Percentiles rank a stretch among this genome's conserved stretches.
These are phyloP conservation scores for Earliella scabrosa DNA, from an alignment of 1,284 basidiomycete genomes.

Conservation along the genomic window DNA sequence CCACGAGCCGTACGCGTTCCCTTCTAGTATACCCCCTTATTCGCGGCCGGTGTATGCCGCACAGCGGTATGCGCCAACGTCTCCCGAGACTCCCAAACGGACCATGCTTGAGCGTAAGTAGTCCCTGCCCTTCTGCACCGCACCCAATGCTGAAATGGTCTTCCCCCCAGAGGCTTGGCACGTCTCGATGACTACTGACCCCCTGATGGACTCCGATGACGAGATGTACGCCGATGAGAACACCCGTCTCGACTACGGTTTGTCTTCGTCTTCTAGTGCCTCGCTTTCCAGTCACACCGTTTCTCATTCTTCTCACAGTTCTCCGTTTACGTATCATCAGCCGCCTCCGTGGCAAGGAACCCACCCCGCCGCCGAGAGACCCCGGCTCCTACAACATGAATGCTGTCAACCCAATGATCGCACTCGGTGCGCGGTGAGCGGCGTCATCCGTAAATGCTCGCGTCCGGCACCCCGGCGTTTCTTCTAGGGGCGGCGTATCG, in stretches of 20 bases:
- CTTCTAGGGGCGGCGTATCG: background rate
- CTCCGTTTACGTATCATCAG: slow-evolving; percentile 63
- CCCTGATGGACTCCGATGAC: slow-evolving; percentile 60
- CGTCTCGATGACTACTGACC: slow-evolving; percentile 53
- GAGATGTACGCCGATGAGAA: slow-evolving; percentile 60
- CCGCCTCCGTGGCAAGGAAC: slow-evolving; percentile 53
- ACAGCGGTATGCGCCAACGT: slow-evolving; percentile 14
- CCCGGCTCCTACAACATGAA: slow-evolving; percentile 17
- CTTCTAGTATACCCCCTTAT: slow-evolving; percentile 13
- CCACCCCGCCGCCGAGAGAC: slow-evolving; percentile 48
- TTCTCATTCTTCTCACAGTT: slow-evolving; percentile 37
- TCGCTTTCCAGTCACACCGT: slow-evolving; percentile 6
- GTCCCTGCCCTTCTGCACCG: background rate
- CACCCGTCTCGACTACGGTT: slow-evolving; percentile 58
- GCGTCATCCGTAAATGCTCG: background rate
- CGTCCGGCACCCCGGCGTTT: background rate
- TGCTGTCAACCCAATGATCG: slow-evolving; percentile 12
- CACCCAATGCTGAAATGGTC: background rate
- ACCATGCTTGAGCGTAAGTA: slow-evolving; percentile 56
- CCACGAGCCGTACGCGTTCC: slow-evolving; percentile 14
- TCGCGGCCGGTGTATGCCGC: slow-evolving; percentile 14
- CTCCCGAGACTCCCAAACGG: slow-evolving; percentile 31
- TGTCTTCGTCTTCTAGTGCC: slow-evolving; percentile 24
- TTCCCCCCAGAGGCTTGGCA: slow-evolving; percentile 58
- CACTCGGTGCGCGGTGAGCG: slow-evolving; percentile 19